A percentile compares a stretch with the other conserved stretches of the same genome.
Evolutionary conservation across 2,329 filamentous ascomycete genomes (phyloP).

Genomic region (Microsporum ferrugineum): DNA sequence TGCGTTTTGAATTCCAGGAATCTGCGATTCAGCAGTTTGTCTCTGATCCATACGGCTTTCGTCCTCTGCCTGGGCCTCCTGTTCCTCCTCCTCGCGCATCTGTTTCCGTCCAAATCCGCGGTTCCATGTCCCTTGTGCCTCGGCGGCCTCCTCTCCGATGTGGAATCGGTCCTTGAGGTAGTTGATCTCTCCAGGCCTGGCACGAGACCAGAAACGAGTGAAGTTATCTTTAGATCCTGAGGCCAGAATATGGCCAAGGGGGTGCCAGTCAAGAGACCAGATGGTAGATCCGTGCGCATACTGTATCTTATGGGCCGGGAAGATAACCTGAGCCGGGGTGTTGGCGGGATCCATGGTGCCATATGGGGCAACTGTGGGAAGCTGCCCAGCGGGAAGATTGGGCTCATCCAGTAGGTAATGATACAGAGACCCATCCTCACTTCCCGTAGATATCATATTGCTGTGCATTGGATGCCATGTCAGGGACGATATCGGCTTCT

Average conservation of each 20-base stretch:
- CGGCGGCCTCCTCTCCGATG: conserved; percentile 83
- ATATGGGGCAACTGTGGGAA: conserved; percentile 66
- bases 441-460: conserved; percentile 79
- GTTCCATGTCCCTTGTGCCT: conserved; percentile 91
- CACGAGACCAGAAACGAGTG: conserved; percentile 90
- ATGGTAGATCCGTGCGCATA: conserved; percentile 91
- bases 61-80: conserved; percentile 83
- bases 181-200: conserved; percentile 74
- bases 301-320: conserved; percentile 74
- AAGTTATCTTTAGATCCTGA: conserved; percentile 95
- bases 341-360: conserved; percentile 69
- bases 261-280: conserved; percentile 98
- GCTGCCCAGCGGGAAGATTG: conserved; percentile 64
- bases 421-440: conserved; percentile 76
- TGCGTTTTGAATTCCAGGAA: conserved; percentile 47
- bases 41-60: conserved; percentile 88
- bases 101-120: conserved; percentile 65
- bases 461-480: conserved; percentile 90
- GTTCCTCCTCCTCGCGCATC: conserved; percentile 83
- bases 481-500: conserved; percentile 88
- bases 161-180: conserved; percentile 87
- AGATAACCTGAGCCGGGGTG: conserved; percentile 78
- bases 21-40: conserved; percentile 51
- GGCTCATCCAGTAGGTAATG: conserved; percentile 96
- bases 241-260: conserved; percentile 84